Evolutionary conservation across 2,329 filamentous ascomycete genomes (phyloP), one percentile per base, ranked within the genome.

Genomic region (Talaromyces sp.): DNA sequence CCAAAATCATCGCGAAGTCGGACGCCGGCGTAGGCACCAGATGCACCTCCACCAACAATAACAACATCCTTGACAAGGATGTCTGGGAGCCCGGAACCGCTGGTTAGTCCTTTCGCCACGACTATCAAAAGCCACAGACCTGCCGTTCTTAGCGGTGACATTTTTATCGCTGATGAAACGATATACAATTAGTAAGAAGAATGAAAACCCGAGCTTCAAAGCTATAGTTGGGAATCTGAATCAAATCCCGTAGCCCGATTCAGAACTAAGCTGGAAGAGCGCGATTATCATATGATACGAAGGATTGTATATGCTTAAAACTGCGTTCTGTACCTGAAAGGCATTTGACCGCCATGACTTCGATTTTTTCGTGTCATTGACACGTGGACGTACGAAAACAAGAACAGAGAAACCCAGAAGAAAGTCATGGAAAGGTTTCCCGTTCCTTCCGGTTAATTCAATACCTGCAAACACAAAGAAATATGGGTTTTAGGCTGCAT

Each of bases 1-100:
- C 67, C 67, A 28, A 46, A 57, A 52, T 66, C 31, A 52, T 76
- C 72, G 7, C 66, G 65, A 1, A 78, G 65, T 5, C 66, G 65
- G 46, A 77, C 68, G 21, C 72, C 73, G 0, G 71, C 68, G 62
- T 76, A 74, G 1, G 73, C 73, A 8, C 76, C 75, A 12, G 69
- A 66, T 5, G 73, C 69, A 14, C 76, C 75, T 16, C 74, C 75
- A 1, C 76, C 76, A 28, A 77, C 68, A 12, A 78, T 67, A 46
- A 64, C 67, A 25, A 77, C 68, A 65, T 77, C 74, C n/a, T 68
- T 68, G 35, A 64, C 61, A 25, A 71, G 60, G 12, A 67, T 65
- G 11, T 69, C 58, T 6, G 54, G 28, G 25, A 18, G 50, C 11
- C 37, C 14, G 18, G 23, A n/a, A 48, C 39, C 40, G 28, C 40